These are phyloP conservation scores for Alternaria sp. DNA, from an alignment of 2,329 filamentous ascomycete genomes.

Conservation along the genomic window DNA sequence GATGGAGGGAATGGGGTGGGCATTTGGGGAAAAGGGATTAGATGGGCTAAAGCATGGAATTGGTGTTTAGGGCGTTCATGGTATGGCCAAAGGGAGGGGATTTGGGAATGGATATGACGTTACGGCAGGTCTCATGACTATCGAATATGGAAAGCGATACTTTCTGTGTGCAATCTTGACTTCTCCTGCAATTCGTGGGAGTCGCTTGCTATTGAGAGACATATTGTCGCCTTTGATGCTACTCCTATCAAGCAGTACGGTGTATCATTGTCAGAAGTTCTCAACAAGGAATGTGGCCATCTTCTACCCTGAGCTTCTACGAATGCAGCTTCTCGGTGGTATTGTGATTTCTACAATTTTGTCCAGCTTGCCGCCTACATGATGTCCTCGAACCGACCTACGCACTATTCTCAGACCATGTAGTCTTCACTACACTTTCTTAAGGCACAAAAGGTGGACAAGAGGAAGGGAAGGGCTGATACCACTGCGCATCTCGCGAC, in stretches of 20 bases:
- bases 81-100: neutral
- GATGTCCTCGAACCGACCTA: accelerated
- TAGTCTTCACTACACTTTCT: no score
- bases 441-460: no score
- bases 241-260: neutral
- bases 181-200: accelerated
- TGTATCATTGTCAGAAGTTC: neutral
- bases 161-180: neutral
- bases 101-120: neutral
- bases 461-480: no score
- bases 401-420: neutral
- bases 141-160: neutral
- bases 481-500: no score
- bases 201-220: neutral
- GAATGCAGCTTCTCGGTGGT: neutral
- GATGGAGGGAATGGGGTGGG: neutral
- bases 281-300: neutral
- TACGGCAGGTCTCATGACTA: neutral
- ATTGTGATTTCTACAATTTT: no score
- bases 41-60: neutral
- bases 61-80: neutral
- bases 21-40: neutral
- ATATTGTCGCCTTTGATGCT: neutral
- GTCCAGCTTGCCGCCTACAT: neutral
- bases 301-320: neutral